Evolutionary conservation across 768 basidiomycete species (phyloP).

Genomic region (Boletus reticulatus): DNA sequence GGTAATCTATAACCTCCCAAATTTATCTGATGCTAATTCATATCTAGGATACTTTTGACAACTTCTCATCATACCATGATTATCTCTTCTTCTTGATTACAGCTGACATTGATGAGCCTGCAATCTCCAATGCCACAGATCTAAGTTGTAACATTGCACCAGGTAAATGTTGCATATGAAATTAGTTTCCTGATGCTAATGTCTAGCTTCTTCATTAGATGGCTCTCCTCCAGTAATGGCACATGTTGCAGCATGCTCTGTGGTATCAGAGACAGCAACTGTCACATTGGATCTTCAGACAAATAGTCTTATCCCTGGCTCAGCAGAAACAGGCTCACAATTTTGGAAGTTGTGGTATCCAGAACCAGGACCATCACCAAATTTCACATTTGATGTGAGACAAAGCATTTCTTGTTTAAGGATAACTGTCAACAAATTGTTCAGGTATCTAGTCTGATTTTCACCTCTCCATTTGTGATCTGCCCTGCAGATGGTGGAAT

Average conservation of each 20-base stretch:
- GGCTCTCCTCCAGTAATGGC: neutral
- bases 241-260: constrained; percentile 9
- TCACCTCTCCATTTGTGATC: neutral
- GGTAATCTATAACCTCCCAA: neutral
- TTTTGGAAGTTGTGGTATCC: constrained; percentile 8
- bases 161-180: neutral
- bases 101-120: constrained; percentile 3
- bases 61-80: neutral
- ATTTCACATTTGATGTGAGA: neutral
- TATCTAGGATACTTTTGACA: neutral
- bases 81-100: constrained; percentile 10
- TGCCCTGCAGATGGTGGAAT: neutral
- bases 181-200: neutral
- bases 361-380: neutral
- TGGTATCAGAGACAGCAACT: neutral
- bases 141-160: neutral
- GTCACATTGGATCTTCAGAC: constrained; percentile 3
- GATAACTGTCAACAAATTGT: neutral
- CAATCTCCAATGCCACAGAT: neutral
- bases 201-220: neutral
- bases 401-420: no score
- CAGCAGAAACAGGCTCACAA: neutral
- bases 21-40: neutral
- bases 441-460: neutral
- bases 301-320: neutral